Evolutionary conservation across 345 rosid genomes (phyloP).

Genomic region (Isatis tinctoria): DNA sequence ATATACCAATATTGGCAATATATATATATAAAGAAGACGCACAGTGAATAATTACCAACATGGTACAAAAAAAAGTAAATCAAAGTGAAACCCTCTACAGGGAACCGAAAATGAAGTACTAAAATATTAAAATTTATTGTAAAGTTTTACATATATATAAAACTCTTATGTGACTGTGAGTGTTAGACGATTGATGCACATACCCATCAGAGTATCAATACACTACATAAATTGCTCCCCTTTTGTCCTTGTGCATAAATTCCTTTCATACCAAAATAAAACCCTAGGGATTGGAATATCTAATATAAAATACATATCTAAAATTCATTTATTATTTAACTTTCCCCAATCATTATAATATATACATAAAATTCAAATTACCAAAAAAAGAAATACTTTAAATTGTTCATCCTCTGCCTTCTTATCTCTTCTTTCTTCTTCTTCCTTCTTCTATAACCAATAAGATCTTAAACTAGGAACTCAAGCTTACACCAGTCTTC

Average conservation of each 20-base stretch:
- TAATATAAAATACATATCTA: neutral
- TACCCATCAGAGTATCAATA: slow-evolving; percentile 27
- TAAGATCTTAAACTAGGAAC: slow-evolving; percentile 19
- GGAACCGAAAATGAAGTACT: neutral
- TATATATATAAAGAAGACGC: neutral
- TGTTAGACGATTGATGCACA: slow-evolving; percentile 15
- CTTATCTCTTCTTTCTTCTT: slow-evolving; percentile 14
- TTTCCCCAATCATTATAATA: slow-evolving; percentile 29
- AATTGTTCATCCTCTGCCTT: slow-evolving; percentile 19
- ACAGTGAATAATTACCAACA: neutral
- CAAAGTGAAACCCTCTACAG: neutral
- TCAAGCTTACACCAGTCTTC: slow-evolving; percentile 16
- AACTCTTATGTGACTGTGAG: slow-evolving; percentile 18
- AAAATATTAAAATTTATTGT: neutral
- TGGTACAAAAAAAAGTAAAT: neutral
- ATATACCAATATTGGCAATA: too few species aligned
- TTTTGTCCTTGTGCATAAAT: slow-evolving; percentile 32
- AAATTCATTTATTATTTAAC: slow-evolving; percentile 11
- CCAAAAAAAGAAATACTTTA: slow-evolving; percentile 24
- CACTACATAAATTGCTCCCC: slow-evolving; percentile 21
- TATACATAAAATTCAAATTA: neutral
- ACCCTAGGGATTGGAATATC: slow-evolving; percentile 28
- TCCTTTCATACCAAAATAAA: slow-evolving; percentile 32
- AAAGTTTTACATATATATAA: neutral
- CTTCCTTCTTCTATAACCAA: slow-evolving; percentile 6